Evolutionary conservation across 2,329 filamentous ascomycete genomes (phyloP).

Genomic region (Thielaviopsis ethacetica): DNA sequence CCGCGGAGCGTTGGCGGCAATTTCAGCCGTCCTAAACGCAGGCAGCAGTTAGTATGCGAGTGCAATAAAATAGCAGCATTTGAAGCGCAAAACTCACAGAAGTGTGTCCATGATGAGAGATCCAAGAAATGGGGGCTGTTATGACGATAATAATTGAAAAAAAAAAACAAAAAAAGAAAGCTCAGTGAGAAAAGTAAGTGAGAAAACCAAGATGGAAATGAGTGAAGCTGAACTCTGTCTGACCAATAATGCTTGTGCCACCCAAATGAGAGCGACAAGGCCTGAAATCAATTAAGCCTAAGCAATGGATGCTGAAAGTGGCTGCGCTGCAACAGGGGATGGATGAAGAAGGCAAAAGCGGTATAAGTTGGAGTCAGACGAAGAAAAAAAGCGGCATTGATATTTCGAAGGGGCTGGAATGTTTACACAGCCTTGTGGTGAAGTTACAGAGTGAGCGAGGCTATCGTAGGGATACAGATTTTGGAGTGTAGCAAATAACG

Average conservation of each 20-base stretch:
- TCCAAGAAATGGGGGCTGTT: background rate
- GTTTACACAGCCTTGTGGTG: background rate
- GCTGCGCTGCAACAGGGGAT: background rate
- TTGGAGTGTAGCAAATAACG: background rate
- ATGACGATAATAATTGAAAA: background rate
- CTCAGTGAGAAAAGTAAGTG: background rate
- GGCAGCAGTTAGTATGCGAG: slow-evolving; percentile 12
- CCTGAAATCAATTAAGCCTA: background rate
- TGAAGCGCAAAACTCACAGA: slow-evolving; percentile 10
- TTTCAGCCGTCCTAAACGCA: slow-evolving; percentile 59
- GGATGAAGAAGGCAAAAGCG: background rate
- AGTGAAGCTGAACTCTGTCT: background rate
- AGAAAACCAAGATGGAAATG: background rate
- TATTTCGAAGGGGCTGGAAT: background rate
- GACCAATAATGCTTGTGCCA: background rate
- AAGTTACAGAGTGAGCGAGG: background rate
- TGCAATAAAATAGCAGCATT: background rate
- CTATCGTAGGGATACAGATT: background rate
- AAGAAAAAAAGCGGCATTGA: background rate
- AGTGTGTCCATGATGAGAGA: slow-evolving; percentile 13
- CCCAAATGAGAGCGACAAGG: background rate
- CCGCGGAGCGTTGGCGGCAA: slow-evolving; percentile 76
- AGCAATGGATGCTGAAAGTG: background rate
- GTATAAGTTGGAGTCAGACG: background rate
- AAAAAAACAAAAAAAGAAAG: background rate